A percentile compares a stretch with the other conserved stretches of the same genome.
phyloP scores from a whole-genome alignment of 768 basidiomycete genomes.

The Lactarius pseudohatsudake region DNA sequence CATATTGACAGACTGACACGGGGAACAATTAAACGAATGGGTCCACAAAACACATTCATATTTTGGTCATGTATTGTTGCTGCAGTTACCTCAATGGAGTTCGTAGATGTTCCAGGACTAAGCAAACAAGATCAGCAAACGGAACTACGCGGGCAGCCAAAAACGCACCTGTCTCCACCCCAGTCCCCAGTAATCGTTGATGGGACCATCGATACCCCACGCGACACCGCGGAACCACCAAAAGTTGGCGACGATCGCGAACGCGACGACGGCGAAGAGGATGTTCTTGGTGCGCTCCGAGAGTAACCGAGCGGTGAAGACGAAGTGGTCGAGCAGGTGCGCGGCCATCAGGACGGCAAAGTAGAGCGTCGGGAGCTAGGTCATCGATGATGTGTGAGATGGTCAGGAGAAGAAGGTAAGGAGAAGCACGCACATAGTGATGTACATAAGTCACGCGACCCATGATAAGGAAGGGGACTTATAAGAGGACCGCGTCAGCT shows the following conservation, averaged over 20 bases:
- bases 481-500: conserved; percentile 12
- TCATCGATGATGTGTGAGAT: not conserved
- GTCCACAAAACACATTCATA: not conserved
- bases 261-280: conserved; percentile 62
- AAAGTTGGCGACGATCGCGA: conserved; percentile 70
- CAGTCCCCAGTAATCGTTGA: conserved; percentile 76
- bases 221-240: conserved; percentile 94
- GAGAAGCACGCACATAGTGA: conserved; percentile 72
- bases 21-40: not conserved
- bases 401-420: not conserved
- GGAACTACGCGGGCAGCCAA: not conserved
- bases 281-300: conserved; percentile 65
- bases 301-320: conserved; percentile 75
- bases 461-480: conserved; percentile 98
- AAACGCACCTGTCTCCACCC: conserved; percentile 65
- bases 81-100: not conserved
- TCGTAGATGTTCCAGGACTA: conserved; percentile 40
- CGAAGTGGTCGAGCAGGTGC: conserved; percentile 88
- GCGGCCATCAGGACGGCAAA: conserved; percentile 92
- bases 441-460: conserved; percentile 95
- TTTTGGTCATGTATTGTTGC: not conserved
- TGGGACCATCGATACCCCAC: conserved; percentile 89
- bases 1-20: not conserved
- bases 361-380: conserved; percentile 91
- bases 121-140: conserved; percentile 8